Conservation (phyloP, 1,284 basidiomycete species). For the Phellinidium pouzarii region DNA sequence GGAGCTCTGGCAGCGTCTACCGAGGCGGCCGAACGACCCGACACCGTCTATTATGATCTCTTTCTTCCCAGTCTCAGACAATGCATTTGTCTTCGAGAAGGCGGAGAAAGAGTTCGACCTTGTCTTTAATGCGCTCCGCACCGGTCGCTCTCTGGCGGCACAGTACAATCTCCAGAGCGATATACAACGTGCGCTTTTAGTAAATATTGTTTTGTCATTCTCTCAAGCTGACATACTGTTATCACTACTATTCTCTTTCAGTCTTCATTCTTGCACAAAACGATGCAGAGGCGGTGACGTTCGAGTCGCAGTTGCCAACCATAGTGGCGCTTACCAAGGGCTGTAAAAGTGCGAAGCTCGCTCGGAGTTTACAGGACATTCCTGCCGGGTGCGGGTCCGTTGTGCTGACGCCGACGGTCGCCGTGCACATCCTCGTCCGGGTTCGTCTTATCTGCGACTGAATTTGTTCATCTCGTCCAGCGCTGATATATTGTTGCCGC, state of each 20-base stretch:
- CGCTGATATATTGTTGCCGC: neutral
- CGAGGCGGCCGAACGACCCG: constrained; percentile 74
- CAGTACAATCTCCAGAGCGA: constrained; percentile 90
- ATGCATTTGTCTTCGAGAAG: constrained; percentile 60
- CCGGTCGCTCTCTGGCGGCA: constrained; percentile 81
- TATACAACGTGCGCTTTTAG: constrained; percentile 34
- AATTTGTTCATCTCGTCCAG: neutral
- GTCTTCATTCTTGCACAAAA: constrained; percentile 77
- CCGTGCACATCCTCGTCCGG: constrained; percentile 78
- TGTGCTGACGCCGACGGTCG: constrained; percentile 70
- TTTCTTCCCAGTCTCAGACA: constrained; percentile 68
- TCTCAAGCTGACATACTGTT: neutral
- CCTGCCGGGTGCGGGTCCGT: constrained; percentile 86
- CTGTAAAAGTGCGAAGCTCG: constrained; percentile 58
- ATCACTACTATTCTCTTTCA: constrained; percentile 30
- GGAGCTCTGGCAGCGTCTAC: constrained; percentile 96
- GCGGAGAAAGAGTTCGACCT: constrained; percentile 84
- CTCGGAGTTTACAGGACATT: constrained; percentile 49
- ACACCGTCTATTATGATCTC: constrained; percentile 89
- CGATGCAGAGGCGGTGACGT: constrained; percentile 55
- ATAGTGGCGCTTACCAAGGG: constrained; percentile 87
- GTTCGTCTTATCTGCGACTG: constrained; percentile 37
- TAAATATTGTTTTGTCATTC: neutral
- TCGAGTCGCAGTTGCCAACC: constrained; percentile 69
- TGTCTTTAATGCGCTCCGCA: constrained; percentile 75